Evolutionary conservation across 805 yeast species (phyloP), one percentile per base, ranked within the genome.

Genomic region (Crinitomyces ghanaensis): DNA sequence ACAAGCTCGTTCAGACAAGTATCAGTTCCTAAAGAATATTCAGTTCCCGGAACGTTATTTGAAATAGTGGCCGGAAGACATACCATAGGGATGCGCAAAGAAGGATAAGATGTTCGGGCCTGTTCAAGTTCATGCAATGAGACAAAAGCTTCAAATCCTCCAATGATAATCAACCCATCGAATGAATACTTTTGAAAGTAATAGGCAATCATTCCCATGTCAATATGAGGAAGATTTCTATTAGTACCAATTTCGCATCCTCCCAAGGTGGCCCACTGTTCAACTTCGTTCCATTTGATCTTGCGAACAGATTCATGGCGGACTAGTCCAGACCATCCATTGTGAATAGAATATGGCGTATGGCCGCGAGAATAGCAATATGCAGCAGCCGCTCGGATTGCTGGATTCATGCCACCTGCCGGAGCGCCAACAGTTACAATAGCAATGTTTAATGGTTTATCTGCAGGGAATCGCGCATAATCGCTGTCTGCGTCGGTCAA

Each of bases 31-130:
- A 91, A 62, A 0, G 96, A 85, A 59, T 85, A 85, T 59, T 91
- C 96, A 2, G 97, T 79, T 39, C 98, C 99, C n/a, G 99, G 98
- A 31, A 91, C 97, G 49, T 91, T 91, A 63, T 91, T 91, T 12
- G 96, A 85, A 43, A 91, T 83, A 2, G 98, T 91, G 2, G 97
- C 88, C 7, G 98, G 98, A 44, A 91, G 68, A 47, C 83, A 73
- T 26, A 82, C 80, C 82, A 88, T 77, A 42, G 98, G 98, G 44
- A 91, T 85, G 58, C 88, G 74, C 63, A 91, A 82, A 19, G 88
- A 75, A 28, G 98, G 97, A 61, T 84, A 91, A 38, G 72, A 62
- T 11, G 54, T 45, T 57, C 95, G 73, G 20, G 91, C 84, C 45
- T 68, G 67, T 46, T 81, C 79, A 44, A 91, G 69, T 63, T 85